Base-by-base conservation (phyloP, 2,329 filamentous ascomycete genomes). In the Xylaria digitata region DNA sequence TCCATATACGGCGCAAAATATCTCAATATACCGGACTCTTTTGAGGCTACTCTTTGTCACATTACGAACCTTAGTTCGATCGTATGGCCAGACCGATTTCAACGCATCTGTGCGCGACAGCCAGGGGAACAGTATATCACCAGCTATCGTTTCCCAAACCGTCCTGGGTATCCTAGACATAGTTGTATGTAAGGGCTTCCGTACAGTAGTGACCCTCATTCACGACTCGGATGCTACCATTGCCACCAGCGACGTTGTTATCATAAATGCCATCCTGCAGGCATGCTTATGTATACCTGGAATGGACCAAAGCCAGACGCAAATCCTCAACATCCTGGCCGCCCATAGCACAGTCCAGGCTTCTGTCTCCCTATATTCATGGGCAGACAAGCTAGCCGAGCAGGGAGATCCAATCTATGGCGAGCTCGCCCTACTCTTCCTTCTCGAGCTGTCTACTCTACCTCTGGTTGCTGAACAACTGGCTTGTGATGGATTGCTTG, bases 351-450 rank as follows among this genome's bases (percentile, higher is more conserved):
- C 90, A 0, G 86, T 93, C 52, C 92, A 95, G 74, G 92, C 94
- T 67, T 94, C 94, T 0, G 90, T 91, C 6, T 93, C 92, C 40
- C 85, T 99, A 5, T 98, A 95, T 80, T 97, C 94, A 0, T 99
- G 96, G 96, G 89, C 95, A 3, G 94, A 98, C 78, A 89, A 90
- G 71, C 85, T 98, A 26, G 87, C 91, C 0, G 86, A 91, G 42
- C 87, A 91, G 63, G 89, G 90, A 32, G 95, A 98, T 76, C 95
- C 96, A 0, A 84, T 98, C 34, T 98, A 97, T 78, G 96, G 94
- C 70, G 94, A 97, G 76, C 87, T 97, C n/a, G 92, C 92, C 74
- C 86, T 97, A 46, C 85, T 94, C 30, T 96, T 98, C 79, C 85
- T 99, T 15, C 88, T 97, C 23, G 92, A 97, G 72, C 86, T 99